These are phyloP conservation scores for Talaromyces marneffei DNA, from an alignment of 2,329 filamentous ascomycete species.

Conservation along the genomic window DNA sequence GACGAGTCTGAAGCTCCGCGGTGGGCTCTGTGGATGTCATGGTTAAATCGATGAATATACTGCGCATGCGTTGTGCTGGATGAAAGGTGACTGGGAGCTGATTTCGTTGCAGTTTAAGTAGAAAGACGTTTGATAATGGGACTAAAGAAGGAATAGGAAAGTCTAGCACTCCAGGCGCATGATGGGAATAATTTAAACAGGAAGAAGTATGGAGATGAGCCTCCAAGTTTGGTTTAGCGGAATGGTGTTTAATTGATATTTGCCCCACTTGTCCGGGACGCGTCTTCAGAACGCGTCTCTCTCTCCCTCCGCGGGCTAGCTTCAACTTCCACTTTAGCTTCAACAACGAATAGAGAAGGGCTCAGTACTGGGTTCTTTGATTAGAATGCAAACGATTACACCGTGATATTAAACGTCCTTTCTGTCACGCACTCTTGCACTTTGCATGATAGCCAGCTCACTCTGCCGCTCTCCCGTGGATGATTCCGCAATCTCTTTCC, in stretches of 20 bases:
- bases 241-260: conserved; percentile 3
- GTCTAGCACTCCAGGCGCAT: not conserved
- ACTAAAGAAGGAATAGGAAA: not conserved
- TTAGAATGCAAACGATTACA: not conserved
- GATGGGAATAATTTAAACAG: not conserved
- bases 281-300: conserved; percentile 4
- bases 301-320: not conserved
- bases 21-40: conserved; percentile 17
- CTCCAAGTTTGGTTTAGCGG: not conserved
- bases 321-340: not conserved
- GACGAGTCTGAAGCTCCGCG: conserved; percentile 52
- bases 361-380: not conserved
- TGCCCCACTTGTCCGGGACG: not conserved
- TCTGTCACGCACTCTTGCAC: not conserved
- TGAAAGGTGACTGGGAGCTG: too few relatives aligned
- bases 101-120: not conserved
- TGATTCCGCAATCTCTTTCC: not conserved
- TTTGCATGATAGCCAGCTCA: not conserved
- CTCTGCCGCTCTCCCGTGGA: not conserved
- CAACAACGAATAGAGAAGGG: not conserved
- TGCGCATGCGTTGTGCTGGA: not conserved
- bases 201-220: not conserved
- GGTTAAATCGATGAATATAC: not conserved
- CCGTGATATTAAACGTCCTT: not conserved
- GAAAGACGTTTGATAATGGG: not conserved